A percentile compares a stretch with the other conserved stretches of the same genome.
These are phyloP conservation scores for Fusarium udum DNA, from an alignment of 2,329 filamentous ascomycete species.

Conservation along the genomic window DNA sequence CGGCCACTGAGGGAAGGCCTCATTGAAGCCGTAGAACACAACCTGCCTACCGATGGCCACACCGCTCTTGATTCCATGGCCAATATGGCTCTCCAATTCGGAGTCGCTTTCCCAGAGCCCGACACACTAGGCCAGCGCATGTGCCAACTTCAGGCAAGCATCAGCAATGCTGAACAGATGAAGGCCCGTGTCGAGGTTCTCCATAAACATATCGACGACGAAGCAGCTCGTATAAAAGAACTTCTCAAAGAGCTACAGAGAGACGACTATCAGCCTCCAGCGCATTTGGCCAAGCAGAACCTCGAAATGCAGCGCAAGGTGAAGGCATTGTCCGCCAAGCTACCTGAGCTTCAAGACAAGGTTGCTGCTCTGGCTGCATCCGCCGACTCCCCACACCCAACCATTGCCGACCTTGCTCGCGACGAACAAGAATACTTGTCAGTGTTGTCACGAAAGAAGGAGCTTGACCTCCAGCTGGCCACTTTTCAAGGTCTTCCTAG, in stretches of 20 bases:
- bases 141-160: conserved; percentile 63
- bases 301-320: conserved; percentile 76
- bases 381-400: conserved; percentile 52
- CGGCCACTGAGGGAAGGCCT: conserved; percentile 52
- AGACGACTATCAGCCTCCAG: conserved; percentile 62
- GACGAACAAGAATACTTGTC: conserved; percentile 68
- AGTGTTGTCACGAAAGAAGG: conserved; percentile 66
- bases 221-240: conserved; percentile 53
- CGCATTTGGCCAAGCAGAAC: conserved; percentile 74
- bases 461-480: conserved; percentile 69
- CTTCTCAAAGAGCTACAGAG: conserved; percentile 56
- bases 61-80: conserved; percentile 68
- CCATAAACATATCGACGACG: conserved; percentile 63
- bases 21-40: conserved; percentile 62
- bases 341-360: conserved; percentile 69
- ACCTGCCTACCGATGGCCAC: conserved; percentile 64
- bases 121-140: conserved; percentile 62
- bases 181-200: conserved; percentile 64
- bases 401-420: conserved; percentile 65
- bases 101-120: conserved; percentile 58
- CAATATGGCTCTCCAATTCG: conserved; percentile 59
- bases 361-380: conserved; percentile 54
- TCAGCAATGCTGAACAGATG: conserved; percentile 65
- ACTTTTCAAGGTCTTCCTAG: conserved; percentile 78
- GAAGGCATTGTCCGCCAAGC: conserved; percentile 71